phyloP scores from a whole-genome alignment of 1,284 basidiomycete genomes.

The Leccinum subspadiceum region DNA sequence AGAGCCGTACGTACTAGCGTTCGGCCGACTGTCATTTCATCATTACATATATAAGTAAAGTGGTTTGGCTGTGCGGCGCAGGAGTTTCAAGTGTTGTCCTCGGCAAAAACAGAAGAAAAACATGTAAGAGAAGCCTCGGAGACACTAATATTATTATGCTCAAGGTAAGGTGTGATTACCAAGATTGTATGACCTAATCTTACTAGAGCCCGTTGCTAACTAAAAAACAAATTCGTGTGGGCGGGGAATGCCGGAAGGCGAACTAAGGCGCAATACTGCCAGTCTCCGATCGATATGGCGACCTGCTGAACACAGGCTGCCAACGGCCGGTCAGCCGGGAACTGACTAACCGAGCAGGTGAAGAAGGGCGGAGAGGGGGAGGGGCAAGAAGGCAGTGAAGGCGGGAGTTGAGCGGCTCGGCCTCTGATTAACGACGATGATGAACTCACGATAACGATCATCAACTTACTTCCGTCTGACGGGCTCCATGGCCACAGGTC shows the following conservation, averaged over 20 bases:
- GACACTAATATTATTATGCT: background rate
- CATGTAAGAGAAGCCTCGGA: background rate
- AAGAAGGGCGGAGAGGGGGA: background rate
- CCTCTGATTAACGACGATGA: background rate
- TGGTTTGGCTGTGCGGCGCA: background rate
- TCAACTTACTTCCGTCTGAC: background rate
- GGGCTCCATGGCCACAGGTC: background rate
- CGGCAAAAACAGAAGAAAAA: background rate
- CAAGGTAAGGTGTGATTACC: background rate
- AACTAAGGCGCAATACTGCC: background rate
- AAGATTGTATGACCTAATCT: background rate
- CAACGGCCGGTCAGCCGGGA: background rate
- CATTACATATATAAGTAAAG: background rate
- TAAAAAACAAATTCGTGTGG: background rate
- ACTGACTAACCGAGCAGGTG: background rate
- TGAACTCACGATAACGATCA: slow-evolving; percentile 15
- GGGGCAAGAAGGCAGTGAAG: background rate
- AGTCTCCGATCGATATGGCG: background rate
- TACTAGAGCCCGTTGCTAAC: background rate
- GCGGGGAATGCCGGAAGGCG: background rate
- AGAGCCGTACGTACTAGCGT: background rate
- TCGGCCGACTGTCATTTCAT: background rate
- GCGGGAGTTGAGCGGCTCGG: slow-evolving; percentile 15
- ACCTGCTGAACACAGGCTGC: background rate
- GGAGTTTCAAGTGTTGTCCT: background rate